A percentile compares a stretch with the other conserved stretches of the same genome.
These are phyloP conservation scores for Claviceps pusilla DNA, from an alignment of 2,329 filamentous ascomycete genomes.

Conservation along the genomic window DNA sequence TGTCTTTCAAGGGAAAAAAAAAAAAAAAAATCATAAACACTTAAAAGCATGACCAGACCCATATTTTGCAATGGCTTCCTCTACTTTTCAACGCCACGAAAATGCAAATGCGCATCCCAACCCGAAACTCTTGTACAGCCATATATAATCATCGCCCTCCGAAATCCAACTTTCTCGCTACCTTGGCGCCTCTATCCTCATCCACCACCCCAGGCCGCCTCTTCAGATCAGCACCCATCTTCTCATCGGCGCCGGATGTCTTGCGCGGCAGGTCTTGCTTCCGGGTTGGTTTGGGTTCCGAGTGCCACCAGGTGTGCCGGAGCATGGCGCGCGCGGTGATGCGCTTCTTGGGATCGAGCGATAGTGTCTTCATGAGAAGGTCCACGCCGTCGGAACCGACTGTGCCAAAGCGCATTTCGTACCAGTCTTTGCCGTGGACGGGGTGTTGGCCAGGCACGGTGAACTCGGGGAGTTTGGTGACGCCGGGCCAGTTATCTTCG, in stretches of 20 bases:
- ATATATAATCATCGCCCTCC: conserved; percentile 21
- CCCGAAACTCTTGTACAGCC: too few relatives aligned
- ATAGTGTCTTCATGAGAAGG: conserved; percentile 70
- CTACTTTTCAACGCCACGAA: too few relatives aligned
- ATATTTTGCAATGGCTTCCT: too few relatives aligned
- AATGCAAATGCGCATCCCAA: too few relatives aligned
- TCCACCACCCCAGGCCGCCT: conserved; percentile 50
- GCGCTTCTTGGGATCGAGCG: conserved; percentile 73
- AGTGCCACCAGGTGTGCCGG: conserved; percentile 72
- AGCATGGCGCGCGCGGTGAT: conserved; percentile 66
- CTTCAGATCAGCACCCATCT: conserved; percentile 71
- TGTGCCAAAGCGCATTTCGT: conserved; percentile 61
- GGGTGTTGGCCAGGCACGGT: conserved; percentile 51
- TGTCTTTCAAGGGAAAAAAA: too few relatives aligned
- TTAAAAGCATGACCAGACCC: too few relatives aligned
- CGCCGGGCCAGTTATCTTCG: conserved; percentile 91
- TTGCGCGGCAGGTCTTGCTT: conserved; percentile 73
- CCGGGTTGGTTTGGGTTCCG: conserved; percentile 66
- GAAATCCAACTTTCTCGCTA: conserved; percentile 74
- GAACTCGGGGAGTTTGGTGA: conserved; percentile 66
- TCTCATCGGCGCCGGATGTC: conserved; percentile 43
- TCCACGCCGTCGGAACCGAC: conserved; percentile 75
- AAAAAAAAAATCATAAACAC: too few relatives aligned
- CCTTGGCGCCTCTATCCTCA: conserved; percentile 53
- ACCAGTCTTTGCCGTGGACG: conserved; percentile 54